Conservation (phyloP, 306 rosid genomes). For the Cucurbita maxima region DNA sequence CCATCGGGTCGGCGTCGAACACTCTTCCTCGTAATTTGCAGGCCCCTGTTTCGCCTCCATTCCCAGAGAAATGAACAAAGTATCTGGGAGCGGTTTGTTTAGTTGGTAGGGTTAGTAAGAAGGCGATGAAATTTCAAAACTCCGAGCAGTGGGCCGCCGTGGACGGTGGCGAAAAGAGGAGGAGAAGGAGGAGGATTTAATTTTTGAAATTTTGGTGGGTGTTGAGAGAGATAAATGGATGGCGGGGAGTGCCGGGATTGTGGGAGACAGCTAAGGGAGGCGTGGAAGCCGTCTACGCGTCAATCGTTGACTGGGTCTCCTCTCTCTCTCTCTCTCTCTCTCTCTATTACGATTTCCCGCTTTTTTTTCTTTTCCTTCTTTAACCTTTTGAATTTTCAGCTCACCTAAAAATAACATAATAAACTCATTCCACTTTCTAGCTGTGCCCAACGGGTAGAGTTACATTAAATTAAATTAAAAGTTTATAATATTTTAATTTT, state of each 20-base stretch:
- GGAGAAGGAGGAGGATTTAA: background rate
- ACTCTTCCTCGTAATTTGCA: slow-evolving; percentile 8
- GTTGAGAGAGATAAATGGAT: background rate
- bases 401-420: background rate
- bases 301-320: background rate
- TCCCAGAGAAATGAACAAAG: background rate
- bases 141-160: background rate
- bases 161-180: background rate
- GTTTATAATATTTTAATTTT: too few relatives aligned
- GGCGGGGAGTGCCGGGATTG: background rate
- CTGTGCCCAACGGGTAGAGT: background rate
- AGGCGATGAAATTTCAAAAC: background rate
- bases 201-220: background rate
- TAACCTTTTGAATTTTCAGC: background rate
- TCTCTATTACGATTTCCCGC: background rate
- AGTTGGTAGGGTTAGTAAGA: background rate
- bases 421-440: background rate
- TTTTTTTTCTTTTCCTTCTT: too few relatives aligned
- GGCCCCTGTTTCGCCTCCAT: background rate
- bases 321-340: background rate
- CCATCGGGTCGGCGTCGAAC: slow-evolving; percentile 48
- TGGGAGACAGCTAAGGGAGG: slow-evolving; percentile 1
- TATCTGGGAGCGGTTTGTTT: background rate
- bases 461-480: too few relatives aligned
- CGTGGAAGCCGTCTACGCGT: background rate